Conservation (phyloP, 768 basidiomycete genomes). For the Trametes meyenii region DNA sequence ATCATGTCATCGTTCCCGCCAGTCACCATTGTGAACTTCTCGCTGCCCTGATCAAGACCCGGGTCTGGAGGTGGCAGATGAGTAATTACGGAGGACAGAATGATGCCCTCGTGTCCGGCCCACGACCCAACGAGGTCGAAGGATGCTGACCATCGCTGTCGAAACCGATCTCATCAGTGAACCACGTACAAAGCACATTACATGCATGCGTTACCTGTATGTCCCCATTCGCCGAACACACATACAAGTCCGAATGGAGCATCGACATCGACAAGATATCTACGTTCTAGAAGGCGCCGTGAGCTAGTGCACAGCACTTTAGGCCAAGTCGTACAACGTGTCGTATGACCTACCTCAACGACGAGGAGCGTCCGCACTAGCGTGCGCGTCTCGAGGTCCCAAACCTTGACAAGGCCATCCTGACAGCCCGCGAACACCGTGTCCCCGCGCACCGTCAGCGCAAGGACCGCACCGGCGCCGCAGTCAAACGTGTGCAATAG, state of each 20-base stretch:
- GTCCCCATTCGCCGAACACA: slow-evolving; percentile 55
- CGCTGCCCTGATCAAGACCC: not conserved
- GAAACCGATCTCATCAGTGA: not conserved
- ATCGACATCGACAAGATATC: slow-evolving; percentile 85
- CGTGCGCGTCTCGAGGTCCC: slow-evolving; percentile 89
- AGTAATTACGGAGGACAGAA: slow-evolving; percentile 75
- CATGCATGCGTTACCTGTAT: slow-evolving; percentile 55
- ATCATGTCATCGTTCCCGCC: slow-evolving; percentile 87
- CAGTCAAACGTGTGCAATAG: slow-evolving; percentile 71
- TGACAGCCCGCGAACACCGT: slow-evolving; percentile 93
- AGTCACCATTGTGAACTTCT: slow-evolving; percentile 57
- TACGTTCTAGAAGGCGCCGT: slow-evolving; percentile 48
- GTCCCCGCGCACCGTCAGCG: slow-evolving; percentile 72
- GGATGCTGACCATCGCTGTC: slow-evolving; percentile 76
- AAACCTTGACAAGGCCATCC: slow-evolving; percentile 88
- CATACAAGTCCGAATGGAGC: slow-evolving; percentile 56
- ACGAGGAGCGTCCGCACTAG: slow-evolving; percentile 85
- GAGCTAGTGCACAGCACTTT: not conserved
- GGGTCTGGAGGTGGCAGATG: slow-evolving; percentile 19
- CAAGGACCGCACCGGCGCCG: slow-evolving; percentile 79
- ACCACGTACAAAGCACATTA: not conserved
- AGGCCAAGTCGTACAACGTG: not conserved
- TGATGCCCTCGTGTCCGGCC: slow-evolving; percentile 79
- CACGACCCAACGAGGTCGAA: slow-evolving; percentile 88
- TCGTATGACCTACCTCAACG: slow-evolving; percentile 58